A percentile compares a stretch with the other conserved stretches of the same genome.
These are phyloP conservation scores for Sporisorium reilianum DNA, from an alignment of 1,284 basidiomycete species.

Conservation along the genomic window DNA sequence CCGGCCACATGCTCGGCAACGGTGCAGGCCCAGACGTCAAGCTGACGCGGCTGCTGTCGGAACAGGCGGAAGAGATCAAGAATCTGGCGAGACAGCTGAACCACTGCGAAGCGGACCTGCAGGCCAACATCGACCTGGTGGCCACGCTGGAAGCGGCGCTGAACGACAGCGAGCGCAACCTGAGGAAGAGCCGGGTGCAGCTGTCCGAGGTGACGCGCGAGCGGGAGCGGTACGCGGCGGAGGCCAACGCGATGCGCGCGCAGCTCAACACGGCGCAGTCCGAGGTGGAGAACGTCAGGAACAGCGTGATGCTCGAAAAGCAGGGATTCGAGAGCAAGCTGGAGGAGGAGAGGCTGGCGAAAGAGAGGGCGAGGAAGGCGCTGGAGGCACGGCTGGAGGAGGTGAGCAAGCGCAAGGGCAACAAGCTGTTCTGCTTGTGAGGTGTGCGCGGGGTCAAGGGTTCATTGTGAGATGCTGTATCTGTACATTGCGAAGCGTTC, in stretches of 20 bases:
- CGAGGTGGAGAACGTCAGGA: conserved; percentile 59
- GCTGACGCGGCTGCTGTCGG: conserved; percentile 73
- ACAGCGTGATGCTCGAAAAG: conserved; percentile 59
- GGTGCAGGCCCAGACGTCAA: conserved; percentile 44
- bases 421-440: conserved; percentile 62
- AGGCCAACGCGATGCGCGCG: conserved; percentile 56
- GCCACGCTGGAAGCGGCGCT: conserved; percentile 67
- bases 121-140: conserved; percentile 90
- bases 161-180: conserved; percentile 61
- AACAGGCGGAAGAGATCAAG: conserved; percentile 83
- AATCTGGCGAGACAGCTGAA: conserved; percentile 89
- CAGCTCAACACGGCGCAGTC: conserved; percentile 55
- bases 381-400: conserved; percentile 62
- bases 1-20: conserved; percentile 20
- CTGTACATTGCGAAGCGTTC: neutral
- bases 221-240: conserved; percentile 52
- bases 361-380: conserved; percentile 58
- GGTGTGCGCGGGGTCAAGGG: neutral
- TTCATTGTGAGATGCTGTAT: conserved; percentile 9
- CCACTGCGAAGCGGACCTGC: conserved; percentile 89
- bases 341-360: conserved; percentile 56
- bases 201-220: conserved; percentile 62
- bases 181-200: conserved; percentile 65
- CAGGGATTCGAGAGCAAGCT: conserved; percentile 59
- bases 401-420: conserved; percentile 58